Evolutionary conservation across 805 yeast species (phyloP), one percentile per base, ranked within the genome.

Genomic region (Yamadazyma akitaensis): DNA sequence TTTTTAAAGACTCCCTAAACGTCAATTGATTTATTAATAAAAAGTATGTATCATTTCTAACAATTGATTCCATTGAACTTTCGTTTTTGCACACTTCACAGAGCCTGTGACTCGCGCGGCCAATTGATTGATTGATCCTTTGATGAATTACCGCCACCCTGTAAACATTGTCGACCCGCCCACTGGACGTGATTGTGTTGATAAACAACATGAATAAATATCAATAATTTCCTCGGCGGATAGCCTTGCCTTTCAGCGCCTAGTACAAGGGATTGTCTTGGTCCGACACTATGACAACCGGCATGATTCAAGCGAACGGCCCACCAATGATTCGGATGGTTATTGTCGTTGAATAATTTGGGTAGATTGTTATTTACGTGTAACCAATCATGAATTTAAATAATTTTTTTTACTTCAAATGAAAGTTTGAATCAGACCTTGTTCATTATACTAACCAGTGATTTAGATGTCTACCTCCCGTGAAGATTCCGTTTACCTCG

Each of bases 401-500:
- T 21, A 21, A 21, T 21, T 21, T 21, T 4, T 21, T 21, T 21
- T 21, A 21, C 7, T 21, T 21, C 24, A 21, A 21, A 4, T 5
- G 24, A 21, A 5, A 21, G 10, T 11, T 13, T 13, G 10, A 12
- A 13, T 28, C 9, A 11, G 5, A 13, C 32, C 32, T 12, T 28
- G 32, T 28, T 28, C 32, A 28, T 28, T n/a, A n/a, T 42, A 46
- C 46, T 46, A 41, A 46, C 49, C 5, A 38, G 2, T 40, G 32
- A 21, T 21, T 21, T 33, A 33, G 37, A 83, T 84, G 90, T 79
- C 91, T 61, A 77, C 80, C 70, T 80, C 92, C 65, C 95, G 97
- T 80, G 98, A 94, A 84, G 96, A 94, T 76, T 88, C 95, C 65
- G 96, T 94, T 62, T 92, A 91, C 75, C 83, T 94, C 67, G 98